Evolutionary conservation across 2,329 filamentous ascomycete species (phyloP), one percentile per base, ranked within the genome.

Genomic region (Pseudocercospora musae): DNA sequence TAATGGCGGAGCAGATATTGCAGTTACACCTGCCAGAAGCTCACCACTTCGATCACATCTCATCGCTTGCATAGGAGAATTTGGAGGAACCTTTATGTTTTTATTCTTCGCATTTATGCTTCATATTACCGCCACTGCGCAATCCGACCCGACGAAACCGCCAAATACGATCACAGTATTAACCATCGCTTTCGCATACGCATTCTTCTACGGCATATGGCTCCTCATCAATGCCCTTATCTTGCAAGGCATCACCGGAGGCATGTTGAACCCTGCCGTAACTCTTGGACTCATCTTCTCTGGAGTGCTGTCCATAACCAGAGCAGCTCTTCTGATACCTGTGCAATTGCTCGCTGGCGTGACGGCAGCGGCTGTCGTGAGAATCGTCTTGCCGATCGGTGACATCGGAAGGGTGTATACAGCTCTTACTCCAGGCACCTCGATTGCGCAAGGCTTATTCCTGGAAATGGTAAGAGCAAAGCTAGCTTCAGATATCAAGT

Each of bases 51-150:
- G 60, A 49, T 58, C 25, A 8, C 64, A 71, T 48, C 66, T 71
- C 58, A 60, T 72, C 29, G 69, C 70, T 0, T 53, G 60, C 44
- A 27, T 71, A 8, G 70, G 70, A 25, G 74, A 76, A 55, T 76
- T 75, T 48, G 69, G 75, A 9, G 74, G 74, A 1, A 76, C 74
- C 1, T 73, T 71, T 27, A 69, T 74, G 67, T 75, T 74, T 66
- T 69, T 76, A 25, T 75, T 71, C 66, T 71, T 74, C 44, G 74
- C 72, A 15, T 73, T 74, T 57, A 62, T 70, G 1, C 66, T 71
- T 21, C 70, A 71, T 23, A 55, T 62, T 8, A 70, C 72, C 62
- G 58, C 72, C 2, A 67, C 70, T 10, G 64, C 69, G 0, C 69
- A 69, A 23, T 64, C 69, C 4, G 62, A 62, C 13, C 60, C 66